Evolutionary conservation across 768 basidiomycete species (phyloP).

Genomic region (Suillus fuscotomentosus): DNA sequence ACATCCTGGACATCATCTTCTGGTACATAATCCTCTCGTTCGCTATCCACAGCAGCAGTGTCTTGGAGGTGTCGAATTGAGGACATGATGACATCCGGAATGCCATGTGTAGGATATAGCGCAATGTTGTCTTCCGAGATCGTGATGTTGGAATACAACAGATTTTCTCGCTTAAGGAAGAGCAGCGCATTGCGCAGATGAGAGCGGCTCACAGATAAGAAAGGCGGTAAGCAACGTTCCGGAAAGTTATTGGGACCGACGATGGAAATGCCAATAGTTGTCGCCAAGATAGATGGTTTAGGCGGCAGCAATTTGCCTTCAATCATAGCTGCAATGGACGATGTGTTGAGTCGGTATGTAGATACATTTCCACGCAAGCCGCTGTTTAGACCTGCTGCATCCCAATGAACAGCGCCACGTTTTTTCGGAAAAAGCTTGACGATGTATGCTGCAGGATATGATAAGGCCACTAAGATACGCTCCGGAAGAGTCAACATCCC

Average conservation of each 20-base stretch:
- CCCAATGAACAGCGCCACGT: neutral
- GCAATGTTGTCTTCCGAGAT: neutral
- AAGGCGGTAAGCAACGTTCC: neutral
- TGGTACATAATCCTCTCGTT: neutral
- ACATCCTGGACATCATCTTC: neutral
- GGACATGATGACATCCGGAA: neutral
- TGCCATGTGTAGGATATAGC: neutral
- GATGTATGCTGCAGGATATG: neutral
- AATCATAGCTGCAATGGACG: conserved; percentile 1
- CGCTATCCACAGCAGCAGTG: neutral
- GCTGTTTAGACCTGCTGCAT: neutral
- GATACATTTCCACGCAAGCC: neutral
- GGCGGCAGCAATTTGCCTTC: neutral
- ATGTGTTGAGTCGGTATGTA: conserved; percentile 16
- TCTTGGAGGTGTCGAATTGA: neutral
- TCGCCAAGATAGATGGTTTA: neutral
- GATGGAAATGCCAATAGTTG: neutral
- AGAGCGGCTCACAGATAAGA: neutral
- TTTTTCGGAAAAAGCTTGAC: neutral
- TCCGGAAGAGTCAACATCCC: neutral
- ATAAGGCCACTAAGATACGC: neutral
- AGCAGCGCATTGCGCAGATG: neutral
- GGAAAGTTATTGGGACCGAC: neutral
- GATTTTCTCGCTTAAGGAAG: neutral
- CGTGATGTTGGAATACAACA: neutral